These are phyloP conservation scores for Colletotrichum camelliae DNA, from an alignment of 2,329 filamentous ascomycete species.

Conservation along the genomic window DNA sequence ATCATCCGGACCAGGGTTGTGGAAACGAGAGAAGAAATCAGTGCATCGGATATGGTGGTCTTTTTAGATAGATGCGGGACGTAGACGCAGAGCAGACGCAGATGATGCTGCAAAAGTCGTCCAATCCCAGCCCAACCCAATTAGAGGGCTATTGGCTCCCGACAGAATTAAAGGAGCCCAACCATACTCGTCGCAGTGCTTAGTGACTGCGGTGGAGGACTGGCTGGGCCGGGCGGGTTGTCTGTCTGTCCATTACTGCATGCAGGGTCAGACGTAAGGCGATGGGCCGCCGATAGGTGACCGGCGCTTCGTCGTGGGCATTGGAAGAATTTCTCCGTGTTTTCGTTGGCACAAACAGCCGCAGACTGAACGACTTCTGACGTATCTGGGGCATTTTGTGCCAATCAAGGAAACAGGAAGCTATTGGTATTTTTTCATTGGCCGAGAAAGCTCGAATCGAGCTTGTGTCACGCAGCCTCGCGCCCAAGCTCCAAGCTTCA, in stretches of 20 bases:
- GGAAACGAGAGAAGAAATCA: background rate
- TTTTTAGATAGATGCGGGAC: background rate
- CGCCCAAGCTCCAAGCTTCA: background rate
- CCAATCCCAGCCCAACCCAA: conserved; percentile 22
- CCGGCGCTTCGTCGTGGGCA: background rate
- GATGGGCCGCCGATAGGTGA: conserved; percentile 21
- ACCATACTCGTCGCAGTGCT: background rate
- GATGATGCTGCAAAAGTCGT: background rate
- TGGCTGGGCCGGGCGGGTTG: background rate
- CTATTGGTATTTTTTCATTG: background rate
- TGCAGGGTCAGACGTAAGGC: conserved; percentile 23
- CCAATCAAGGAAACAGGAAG: conserved; percentile 10
- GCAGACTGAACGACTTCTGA: background rate
- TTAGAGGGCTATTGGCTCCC: conserved; percentile 21
- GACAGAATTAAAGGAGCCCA: conserved; percentile 9
- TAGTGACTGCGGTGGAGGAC: background rate
- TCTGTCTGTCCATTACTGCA: conserved; percentile 13
- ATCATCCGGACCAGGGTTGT: conserved; percentile 8
- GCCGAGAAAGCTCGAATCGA: background rate
- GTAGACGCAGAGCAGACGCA: background rate
- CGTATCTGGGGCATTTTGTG: background rate
- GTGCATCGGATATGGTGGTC: background rate
- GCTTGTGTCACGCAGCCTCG: conserved; percentile 19
- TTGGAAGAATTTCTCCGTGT: conserved; percentile 22
- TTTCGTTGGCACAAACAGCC: background rate